Conservation (phyloP, 1,284 basidiomycete species). For the Trametes hirsuta region DNA sequence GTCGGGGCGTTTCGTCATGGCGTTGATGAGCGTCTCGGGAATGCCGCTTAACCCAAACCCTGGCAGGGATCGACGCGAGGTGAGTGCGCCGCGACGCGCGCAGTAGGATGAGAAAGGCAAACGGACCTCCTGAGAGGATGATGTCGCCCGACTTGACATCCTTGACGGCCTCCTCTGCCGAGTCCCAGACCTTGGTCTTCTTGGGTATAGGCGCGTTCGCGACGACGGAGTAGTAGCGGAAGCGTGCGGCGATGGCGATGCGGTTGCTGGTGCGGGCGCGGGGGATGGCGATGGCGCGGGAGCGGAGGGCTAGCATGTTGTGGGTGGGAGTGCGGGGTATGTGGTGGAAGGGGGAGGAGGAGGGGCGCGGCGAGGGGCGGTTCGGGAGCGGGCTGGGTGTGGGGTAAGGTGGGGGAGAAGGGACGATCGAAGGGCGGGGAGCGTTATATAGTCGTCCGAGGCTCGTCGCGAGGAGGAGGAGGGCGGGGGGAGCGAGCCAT, state of each 20-base stretch:
- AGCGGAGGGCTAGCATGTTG: slow-evolving; percentile 31
- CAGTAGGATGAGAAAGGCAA: neutral
- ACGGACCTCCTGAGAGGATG: slow-evolving; percentile 79
- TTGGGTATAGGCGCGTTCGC: slow-evolving; percentile 40
- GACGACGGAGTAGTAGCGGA: slow-evolving; percentile 36
- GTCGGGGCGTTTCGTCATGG: slow-evolving; percentile 72
- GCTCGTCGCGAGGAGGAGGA: neutral
- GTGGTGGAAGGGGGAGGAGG: slow-evolving; percentile 3
- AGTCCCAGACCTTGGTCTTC: slow-evolving; percentile 79
- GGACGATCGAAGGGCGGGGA: slow-evolving; percentile 10
- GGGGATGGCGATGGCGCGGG: slow-evolving; percentile 29
- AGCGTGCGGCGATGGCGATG: slow-evolving; percentile 25
- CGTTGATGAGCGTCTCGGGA: slow-evolving; percentile 83
- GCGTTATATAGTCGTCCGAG: slow-evolving; percentile 9
- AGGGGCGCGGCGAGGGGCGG: neutral
- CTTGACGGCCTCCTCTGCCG: slow-evolving; percentile 80
- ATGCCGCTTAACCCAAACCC: slow-evolving; percentile 81
- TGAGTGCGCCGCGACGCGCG: neutral
- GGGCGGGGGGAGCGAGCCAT: slow-evolving; percentile 1
- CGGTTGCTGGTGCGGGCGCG: slow-evolving; percentile 26
- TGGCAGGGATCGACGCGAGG: slow-evolving; percentile 32
- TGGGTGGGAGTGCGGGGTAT: slow-evolving; percentile 17
- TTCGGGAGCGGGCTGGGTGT: slow-evolving; percentile 1
- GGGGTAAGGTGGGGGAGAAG: slow-evolving; percentile 16
- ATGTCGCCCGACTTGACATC: slow-evolving; percentile 81